Conservation (phyloP, 1,284 basidiomycete species). For the Trichosporon sp. region DNA sequence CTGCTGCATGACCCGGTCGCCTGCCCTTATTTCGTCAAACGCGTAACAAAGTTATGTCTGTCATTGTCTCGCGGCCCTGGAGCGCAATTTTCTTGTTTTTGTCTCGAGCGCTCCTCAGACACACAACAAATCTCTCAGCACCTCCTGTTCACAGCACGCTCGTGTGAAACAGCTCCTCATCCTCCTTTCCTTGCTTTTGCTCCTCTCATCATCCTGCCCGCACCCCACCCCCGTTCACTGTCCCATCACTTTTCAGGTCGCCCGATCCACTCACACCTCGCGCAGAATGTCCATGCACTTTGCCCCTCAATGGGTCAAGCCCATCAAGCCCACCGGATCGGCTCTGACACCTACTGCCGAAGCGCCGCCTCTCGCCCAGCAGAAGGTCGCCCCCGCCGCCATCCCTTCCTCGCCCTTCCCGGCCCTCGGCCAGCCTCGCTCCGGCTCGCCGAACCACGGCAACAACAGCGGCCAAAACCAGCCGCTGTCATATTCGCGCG, state of each 20-base stretch:
- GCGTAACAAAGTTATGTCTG: conserved; percentile 1
- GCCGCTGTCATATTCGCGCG: conserved; percentile 63
- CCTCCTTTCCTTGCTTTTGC: background rate
- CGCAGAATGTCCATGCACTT: conserved; percentile 48
- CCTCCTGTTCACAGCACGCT: background rate
- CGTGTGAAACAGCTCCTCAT: background rate
- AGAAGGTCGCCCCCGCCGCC: conserved; percentile 2
- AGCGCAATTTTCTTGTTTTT: background rate
- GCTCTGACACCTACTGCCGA: conserved; percentile 29
- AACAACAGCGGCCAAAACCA: conserved; percentile 30
- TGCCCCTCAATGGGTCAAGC: conserved; percentile 49
- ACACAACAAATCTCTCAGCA: background rate
- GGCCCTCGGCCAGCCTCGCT: conserved; percentile 34
- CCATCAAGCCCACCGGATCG: conserved; percentile 46
- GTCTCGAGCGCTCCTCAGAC: background rate
- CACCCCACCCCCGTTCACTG: background rate
- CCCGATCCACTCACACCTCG: background rate
- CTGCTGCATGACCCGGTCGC: background rate
- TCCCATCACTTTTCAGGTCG: background rate
- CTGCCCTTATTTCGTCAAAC: background rate
- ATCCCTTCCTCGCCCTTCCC: conserved; percentile 36
- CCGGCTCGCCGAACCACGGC: conserved; percentile 30
- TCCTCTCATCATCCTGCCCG: background rate
- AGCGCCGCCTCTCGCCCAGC: conserved; percentile 7
- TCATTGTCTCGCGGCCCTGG: conserved; percentile 1